Conservation (phyloP, 2,329 filamentous ascomycete species). For the Chalara sp. region DNA sequence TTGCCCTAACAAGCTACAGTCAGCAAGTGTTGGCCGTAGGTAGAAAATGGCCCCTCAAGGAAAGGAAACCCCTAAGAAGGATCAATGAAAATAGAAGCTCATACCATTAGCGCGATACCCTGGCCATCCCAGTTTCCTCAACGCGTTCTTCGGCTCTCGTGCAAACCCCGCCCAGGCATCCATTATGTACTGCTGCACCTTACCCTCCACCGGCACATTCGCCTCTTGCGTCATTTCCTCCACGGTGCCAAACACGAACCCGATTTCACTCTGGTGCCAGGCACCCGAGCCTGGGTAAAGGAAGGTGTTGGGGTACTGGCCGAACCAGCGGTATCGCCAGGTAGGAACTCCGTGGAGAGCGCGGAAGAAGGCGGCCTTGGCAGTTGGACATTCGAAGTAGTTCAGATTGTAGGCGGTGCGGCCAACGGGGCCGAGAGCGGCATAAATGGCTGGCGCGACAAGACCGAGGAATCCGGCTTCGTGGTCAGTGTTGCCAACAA, state of each 20-base stretch:
- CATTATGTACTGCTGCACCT: too few relatives aligned
- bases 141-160: too few relatives aligned
- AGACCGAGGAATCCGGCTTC: conserved; percentile 19
- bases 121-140: too few relatives aligned
- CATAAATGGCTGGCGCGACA: conserved; percentile 10
- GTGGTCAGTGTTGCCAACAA: conserved; percentile 22
- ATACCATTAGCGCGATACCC: too few relatives aligned
- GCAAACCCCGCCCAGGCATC: too few relatives aligned
- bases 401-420: conserved; percentile 2
- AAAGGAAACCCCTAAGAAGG: too few relatives aligned
- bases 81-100: too few relatives aligned
- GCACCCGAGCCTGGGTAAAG: conserved; percentile 22
- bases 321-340: conserved; percentile 27
- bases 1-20: too few relatives aligned
- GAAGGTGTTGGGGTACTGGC: conserved; percentile 26
- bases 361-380: conserved; percentile 1
- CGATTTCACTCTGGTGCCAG: conserved; percentile 26
- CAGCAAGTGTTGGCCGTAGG: too few relatives aligned
- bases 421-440: conserved; percentile 7
- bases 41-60: too few relatives aligned
- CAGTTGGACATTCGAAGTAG: background rate
- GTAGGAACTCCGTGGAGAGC: conserved; percentile 9
- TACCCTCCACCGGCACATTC: too few relatives aligned
- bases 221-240: background rate
- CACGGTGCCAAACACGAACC: conserved; percentile 24